Evolutionary conservation across 805 yeast species (phyloP), one percentile per base, ranked within the genome.

Genomic region (Dipodascus albidus): DNA sequence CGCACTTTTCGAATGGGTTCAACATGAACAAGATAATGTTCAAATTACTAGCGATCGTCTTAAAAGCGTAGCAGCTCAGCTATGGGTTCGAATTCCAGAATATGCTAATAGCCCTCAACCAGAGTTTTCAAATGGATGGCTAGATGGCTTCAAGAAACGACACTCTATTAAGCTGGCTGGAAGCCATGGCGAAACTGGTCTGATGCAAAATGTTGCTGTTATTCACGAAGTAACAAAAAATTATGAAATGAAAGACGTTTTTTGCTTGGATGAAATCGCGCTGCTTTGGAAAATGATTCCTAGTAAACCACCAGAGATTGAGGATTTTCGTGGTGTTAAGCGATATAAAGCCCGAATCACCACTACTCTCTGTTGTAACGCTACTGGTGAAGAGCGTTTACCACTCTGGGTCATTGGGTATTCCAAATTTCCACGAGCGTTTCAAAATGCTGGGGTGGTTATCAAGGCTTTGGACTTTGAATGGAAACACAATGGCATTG

Each of bases 91-190:
- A 3, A 54, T 54, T 8, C 56, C 56, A n/a, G 54, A 54, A 27
- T 54, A 54, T 23, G 49, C 54, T 4, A 52, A 47, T 27, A 47
- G 31, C n/a, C 22, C 24, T 14, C 48, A 33, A 17, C 54, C 56
- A 21, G 56, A 54, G 23, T 52, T 54, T 47, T 50, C 49, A 24
- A 52, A 54, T 44, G 51, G 56, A 20, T 54, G 56, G 56, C 52
- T 54, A 14, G 56, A 54, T 41, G 49, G 56, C 24, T 54, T 54
- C 49, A 50, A 51, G 42, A 52, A 52, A 17, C 51, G 56, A 15
- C 51, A 52, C 41, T 48, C 33, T 47, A 50, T 20, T 38, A 9
- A 52, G 49, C 49, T 33, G 44, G 21, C 21, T 9, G 51, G 27
- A 11, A 20, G 21, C 14, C 47, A 49, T 8, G 48, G 27, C 50